Base-by-base conservation (phyloP, 352 stramenopile species). In the Phytophthora nicotianae region DNA sequence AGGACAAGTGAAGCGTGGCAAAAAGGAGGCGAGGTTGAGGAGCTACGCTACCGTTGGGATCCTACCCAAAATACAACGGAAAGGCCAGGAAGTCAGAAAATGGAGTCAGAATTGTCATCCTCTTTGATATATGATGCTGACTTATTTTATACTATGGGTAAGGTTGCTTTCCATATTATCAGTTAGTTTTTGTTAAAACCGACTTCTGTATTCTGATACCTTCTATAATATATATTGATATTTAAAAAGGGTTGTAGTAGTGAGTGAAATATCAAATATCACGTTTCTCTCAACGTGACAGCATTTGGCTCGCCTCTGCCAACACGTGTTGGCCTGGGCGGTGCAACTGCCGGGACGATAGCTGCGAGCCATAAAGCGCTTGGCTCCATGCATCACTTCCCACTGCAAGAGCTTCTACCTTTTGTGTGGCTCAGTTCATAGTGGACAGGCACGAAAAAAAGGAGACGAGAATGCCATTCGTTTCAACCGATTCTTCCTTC, bases 291-390 rank as follows among this genome's bases (percentile, higher is more conserved):
- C 55, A n/a, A 57, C 26, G 33, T 4, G 35, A 56, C 55, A 43
- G 43, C 17, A 49, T 41, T 56, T 62, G 43, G 55, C 55, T 62
- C 55, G 45, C 55, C 55, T 56, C 19, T 62, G 55, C 55, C 45
- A 27, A 50, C 43, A 38, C 32, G 10, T 38, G 32, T 16, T 38
- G 3, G 8, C 5, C 32, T 3, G 4, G 7, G 8, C 29, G 29
- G 29, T 13, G 29, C 29, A 5, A 35, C 29, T 35, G 29, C 29
- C 9, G 29, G 29, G 9, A 38, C 32, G 11, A 38, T n/a, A 27
- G 23, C n/a, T 41, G 47, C 6, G n/a, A 49, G 38, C 51, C 51
- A 49, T 42, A 49, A 48, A 50, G 51, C 11, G 24, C 5, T 16
- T 5, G 6, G 35, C 51, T 58, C 51, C 51, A 58, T 58, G 51